Evolutionary conservation across 2,329 filamentous ascomycete species (phyloP), one percentile per base, ranked within the genome.

Genomic region (Albifimbria verrucaria): DNA sequence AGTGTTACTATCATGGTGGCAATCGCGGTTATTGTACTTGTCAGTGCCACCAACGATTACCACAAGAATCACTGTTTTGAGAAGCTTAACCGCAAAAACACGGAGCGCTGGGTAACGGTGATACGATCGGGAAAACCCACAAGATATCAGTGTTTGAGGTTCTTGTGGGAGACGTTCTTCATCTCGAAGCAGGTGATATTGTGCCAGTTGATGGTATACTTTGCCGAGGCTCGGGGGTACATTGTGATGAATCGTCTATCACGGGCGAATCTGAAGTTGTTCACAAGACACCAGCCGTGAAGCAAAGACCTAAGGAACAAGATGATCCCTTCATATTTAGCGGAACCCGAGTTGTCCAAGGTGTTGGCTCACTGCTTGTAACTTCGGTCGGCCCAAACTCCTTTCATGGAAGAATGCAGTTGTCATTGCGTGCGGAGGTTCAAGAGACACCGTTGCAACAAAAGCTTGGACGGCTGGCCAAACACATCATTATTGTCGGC

Each of bases 51-150:
- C 28, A 92, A 91, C 59, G 89, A 92, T 65, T 92, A 85, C 80
- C 89, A 92, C 63, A 92, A 92, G 68, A 89, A 92, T 66, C 80
- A 86, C 45, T 87, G 90, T 62, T 92, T 92, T 62, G 86, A 89
- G 39, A 90, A 90, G 67, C 74, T 92, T 55, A 92, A 92, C 70
- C 84, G 84, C 67, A 90, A 90, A 65, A 92, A 92, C 68, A 85
- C 91, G 48, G 86, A 91, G 63, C 81, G 89, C 26, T 74, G 81
- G 48, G 84, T 93, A 60, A 91, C 90, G 56, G 85, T 90, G 10
- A 75, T 89, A 49, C 85, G 90, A n/a, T 92, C 88, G 1, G 90
- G 88, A 25, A 84, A 79, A 85, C 84, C 1, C 77, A 80, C 57
- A 84, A 89, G 66, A 82, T 92, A 39, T 87, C 84, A 0, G 80